A percentile compares a stretch with the other conserved stretches of the same genome.
phyloP scores from a whole-genome alignment of 169 alveolate species.

The Cryptosporidium sp. region DNA sequence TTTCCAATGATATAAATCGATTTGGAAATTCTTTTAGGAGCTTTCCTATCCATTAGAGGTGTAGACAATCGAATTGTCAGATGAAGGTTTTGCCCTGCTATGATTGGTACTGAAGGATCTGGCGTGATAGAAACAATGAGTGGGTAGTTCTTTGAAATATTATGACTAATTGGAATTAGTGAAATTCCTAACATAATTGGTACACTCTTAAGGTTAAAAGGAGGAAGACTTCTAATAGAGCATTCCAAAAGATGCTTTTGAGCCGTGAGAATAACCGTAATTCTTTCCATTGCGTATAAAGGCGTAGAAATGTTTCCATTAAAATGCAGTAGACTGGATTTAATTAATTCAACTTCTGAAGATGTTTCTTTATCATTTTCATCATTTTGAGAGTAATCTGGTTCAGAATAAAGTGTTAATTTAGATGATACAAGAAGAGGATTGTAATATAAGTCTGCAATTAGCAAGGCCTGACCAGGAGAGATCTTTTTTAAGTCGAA shows the following conservation, averaged over 20 bases:
- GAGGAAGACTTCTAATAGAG: conserved; percentile 38
- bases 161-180: conserved; percentile 31
- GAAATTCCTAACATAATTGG: conserved; percentile 46
- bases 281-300: conserved; percentile 29
- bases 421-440: conserved; percentile 43
- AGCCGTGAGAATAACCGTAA: conserved; percentile 12
- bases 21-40: not conserved
- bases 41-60: conserved; percentile 34
- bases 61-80: conserved; percentile 33
- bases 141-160: conserved; percentile 39
- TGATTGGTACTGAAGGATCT: conserved; percentile 79
- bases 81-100: conserved; percentile 78
- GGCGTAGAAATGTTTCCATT: conserved; percentile 36
- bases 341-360: not conserved
- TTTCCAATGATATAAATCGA: conserved; percentile 35
- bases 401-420: conserved; percentile 33
- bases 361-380: not conserved
- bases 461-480: conserved; percentile 25
- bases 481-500: conserved; percentile 7
- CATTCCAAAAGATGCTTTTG: conserved; percentile 31
- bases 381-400: not conserved
- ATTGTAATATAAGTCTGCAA: conserved; percentile 47
- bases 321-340: conserved; percentile 29
- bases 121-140: conserved; percentile 78
- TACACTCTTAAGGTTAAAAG: conserved; percentile 11